These are phyloP conservation scores for Russula ochroleuca DNA, from an alignment of 768 basidiomycete species.

Conservation along the genomic window DNA sequence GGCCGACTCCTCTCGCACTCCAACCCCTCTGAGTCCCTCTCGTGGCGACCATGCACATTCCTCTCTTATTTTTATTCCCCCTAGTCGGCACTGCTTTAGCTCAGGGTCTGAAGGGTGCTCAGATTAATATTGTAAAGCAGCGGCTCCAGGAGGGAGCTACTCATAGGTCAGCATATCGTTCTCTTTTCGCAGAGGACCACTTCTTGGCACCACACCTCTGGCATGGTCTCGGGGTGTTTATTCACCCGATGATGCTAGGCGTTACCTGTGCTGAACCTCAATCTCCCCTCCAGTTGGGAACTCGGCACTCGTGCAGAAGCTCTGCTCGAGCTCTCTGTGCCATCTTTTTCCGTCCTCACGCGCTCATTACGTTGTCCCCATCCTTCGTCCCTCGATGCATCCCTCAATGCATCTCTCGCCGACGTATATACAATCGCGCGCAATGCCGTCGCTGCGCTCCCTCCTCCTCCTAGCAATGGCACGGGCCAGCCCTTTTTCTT, in stretches of 20 bases:
- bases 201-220: not conserved
- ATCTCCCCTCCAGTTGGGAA: slow-evolving; percentile 45
- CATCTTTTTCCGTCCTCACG: slow-evolving; percentile 45
- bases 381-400: slow-evolving; percentile 24
- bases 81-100: slow-evolving; percentile 24
- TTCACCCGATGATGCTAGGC: not conserved
- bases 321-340: slow-evolving; percentile 46
- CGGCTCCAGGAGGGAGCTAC: slow-evolving; percentile 41
- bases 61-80: not conserved
- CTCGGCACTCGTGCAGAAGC: slow-evolving; percentile 49
- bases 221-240: too few species aligned
- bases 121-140: slow-evolving; percentile 37
- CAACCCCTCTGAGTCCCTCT: not conserved
- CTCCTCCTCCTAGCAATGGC: slow-evolving; percentile 40
- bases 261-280: not conserved
- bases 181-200: not conserved
- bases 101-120: slow-evolving; percentile 37
- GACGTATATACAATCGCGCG: slow-evolving; percentile 57
- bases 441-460: slow-evolving; percentile 46
- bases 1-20: not conserved
- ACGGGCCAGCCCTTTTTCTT: slow-evolving; percentile 52
- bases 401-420: slow-evolving; percentile 37
- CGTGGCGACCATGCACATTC: not conserved
- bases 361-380: slow-evolving; percentile 33
- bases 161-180: slow-evolving; percentile 36